Evolutionary conservation across 306 rosid species (phyloP).

Genomic region (Hippophae rhamnoides): DNA sequence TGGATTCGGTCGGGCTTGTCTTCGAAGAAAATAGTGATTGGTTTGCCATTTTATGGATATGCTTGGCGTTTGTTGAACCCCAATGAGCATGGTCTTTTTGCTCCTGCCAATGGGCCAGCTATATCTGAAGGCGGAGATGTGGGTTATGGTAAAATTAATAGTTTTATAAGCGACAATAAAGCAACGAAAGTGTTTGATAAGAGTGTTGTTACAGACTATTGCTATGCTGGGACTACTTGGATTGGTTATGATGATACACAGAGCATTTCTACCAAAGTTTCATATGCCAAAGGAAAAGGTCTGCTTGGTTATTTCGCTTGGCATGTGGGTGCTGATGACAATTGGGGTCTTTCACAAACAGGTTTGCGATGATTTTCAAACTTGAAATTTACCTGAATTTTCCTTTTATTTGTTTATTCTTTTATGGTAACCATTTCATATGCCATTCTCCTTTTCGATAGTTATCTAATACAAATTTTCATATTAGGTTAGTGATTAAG

Average conservation of each 20-base stretch:
- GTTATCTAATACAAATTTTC: too few species aligned
- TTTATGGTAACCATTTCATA: background rate
- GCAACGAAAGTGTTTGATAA: constrained; percentile 7
- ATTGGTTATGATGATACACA: constrained; percentile 31
- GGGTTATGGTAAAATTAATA: constrained; percentile 12
- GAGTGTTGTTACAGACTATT: constrained; percentile 13
- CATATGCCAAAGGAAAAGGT: constrained; percentile 22
- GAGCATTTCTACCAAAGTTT: constrained; percentile 25
- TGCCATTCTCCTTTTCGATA: background rate
- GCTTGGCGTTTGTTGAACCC: constrained; percentile 20
- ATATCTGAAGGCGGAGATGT: constrained; percentile 7
- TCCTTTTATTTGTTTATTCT: too few species aligned
- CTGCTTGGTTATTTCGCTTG: constrained; percentile 39
- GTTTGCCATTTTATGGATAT: constrained; percentile 31
- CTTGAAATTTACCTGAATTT: too few species aligned
- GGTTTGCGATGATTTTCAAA: background rate
- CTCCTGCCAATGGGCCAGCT: constrained; percentile 29
- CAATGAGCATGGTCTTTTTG: constrained; percentile 14
- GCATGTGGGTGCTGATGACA: constrained; percentile 20
- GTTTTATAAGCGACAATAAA: constrained; percentile 8
- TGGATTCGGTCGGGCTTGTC: constrained; percentile 23
- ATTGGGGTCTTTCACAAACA: constrained; percentile 16
- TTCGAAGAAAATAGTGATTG: constrained; percentile 23
- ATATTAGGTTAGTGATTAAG: too few species aligned
- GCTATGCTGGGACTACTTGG: constrained; percentile 34